Evolutionary conservation across 2,329 filamentous ascomycete species (phyloP).

Genomic region (Lachnum nothofagi): DNA sequence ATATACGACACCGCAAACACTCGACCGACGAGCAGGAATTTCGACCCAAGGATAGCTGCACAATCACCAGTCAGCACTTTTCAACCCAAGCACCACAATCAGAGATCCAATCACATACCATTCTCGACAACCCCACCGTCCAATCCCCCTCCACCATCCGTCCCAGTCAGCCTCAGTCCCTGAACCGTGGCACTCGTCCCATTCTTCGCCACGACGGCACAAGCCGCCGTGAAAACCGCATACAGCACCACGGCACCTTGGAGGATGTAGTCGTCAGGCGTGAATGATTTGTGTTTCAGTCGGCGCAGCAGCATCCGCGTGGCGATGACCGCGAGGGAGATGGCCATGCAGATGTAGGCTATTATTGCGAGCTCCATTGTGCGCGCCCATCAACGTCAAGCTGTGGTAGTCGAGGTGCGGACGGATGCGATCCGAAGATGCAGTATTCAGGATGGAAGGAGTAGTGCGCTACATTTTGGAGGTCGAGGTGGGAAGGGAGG

Average conservation of each 20-base stretch:
- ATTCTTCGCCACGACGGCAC: constrained; percentile 14
- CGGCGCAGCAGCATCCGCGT: constrained; percentile 17
- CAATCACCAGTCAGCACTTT: constrained; percentile 10
- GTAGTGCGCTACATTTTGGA: too few relatives aligned
- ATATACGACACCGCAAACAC: constrained; percentile 21
- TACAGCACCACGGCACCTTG: constrained; percentile 14
- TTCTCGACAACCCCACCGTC: too few relatives aligned
- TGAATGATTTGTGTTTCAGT: constrained; percentile 20
- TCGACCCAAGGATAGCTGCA: constrained; percentile 19
- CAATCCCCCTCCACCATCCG: too few relatives aligned
- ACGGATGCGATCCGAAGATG: too few relatives aligned
- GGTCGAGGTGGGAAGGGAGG: too few relatives aligned
- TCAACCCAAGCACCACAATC: not conserved
- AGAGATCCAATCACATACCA: not conserved
- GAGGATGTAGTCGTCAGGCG: constrained; percentile 24
- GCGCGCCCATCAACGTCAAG: constrained; percentile 8
- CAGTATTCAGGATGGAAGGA: too few relatives aligned
- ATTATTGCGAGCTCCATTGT: too few relatives aligned
- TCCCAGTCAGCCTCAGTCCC: too few relatives aligned
- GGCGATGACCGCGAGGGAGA: constrained; percentile 20
- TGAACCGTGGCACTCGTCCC: not conserved
- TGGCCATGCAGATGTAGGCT: constrained; percentile 13
- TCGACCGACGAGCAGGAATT: constrained; percentile 17
- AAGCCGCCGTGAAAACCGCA: constrained; percentile 10
- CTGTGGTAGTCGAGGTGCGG: constrained; percentile 1